Evolutionary conservation across 2,329 filamentous ascomycete species (phyloP).

Genomic region (Fusarium ambrosium): DNA sequence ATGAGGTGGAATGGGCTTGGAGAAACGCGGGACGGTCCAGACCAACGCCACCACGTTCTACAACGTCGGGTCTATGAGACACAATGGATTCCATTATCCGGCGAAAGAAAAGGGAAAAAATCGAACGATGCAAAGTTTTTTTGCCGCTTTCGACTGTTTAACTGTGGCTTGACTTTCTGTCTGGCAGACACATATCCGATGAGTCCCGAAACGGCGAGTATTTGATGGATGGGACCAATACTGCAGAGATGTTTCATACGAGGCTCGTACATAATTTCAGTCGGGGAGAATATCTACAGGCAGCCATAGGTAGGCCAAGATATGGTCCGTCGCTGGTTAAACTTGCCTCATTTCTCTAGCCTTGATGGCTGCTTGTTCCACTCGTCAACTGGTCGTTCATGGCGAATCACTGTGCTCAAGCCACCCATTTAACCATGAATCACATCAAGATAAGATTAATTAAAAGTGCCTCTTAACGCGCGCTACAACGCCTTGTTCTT

Average conservation of each 20-base stretch:
- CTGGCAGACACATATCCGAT: neutral
- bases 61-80: slow-evolving; percentile 5
- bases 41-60: slow-evolving; percentile 21
- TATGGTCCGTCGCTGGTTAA: neutral
- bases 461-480: neutral
- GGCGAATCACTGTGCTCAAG: neutral
- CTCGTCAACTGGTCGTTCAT: neutral
- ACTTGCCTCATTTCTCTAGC: neutral
- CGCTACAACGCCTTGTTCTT: neutral
- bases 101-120: neutral
- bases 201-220: neutral
- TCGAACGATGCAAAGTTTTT: neutral
- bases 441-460: neutral
- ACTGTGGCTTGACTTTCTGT: slow-evolving; percentile 4
- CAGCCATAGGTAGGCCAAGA: neutral
- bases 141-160: neutral
- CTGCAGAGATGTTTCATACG: neutral
- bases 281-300: rapidly evolving
- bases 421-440: neutral
- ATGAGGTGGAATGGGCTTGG: slow-evolving; percentile 11
- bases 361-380: neutral
- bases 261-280: neutral
- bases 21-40: slow-evolving; percentile 18
- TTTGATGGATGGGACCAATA: neutral
- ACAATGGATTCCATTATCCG: slow-evolving; percentile 13